Percentiles rank a stretch among this genome's conserved stretches.
Evolutionary conservation across 805 yeast species (phyloP).

Genomic region (Wickerhamomyces pijperi): DNA sequence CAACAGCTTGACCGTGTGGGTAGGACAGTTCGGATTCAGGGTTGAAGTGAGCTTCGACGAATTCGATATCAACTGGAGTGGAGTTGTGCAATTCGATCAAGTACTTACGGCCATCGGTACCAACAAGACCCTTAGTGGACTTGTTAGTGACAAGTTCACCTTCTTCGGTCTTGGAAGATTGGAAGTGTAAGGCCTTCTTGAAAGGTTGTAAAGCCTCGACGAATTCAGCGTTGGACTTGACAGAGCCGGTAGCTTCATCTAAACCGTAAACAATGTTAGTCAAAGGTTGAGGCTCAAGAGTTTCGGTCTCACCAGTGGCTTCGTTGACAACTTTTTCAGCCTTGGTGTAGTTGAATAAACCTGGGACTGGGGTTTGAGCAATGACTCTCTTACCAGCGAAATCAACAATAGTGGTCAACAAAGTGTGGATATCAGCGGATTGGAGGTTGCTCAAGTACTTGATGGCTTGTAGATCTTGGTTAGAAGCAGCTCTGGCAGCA

Average conservation of each 20-base stretch:
- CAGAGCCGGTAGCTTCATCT: constrained; percentile 43
- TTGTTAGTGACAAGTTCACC: constrained; percentile 55
- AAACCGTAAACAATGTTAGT: constrained; percentile 48
- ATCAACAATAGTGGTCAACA: constrained; percentile 81
- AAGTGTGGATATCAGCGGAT: constrained; percentile 48
- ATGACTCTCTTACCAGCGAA: constrained; percentile 80
- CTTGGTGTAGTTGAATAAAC: constrained; percentile 35
- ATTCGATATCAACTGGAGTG: constrained; percentile 75
- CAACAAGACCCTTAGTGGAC: constrained; percentile 76
- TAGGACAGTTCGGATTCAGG: constrained; percentile 36
- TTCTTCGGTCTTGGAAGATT: constrained; percentile 45
- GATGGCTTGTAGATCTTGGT: constrained; percentile 70
- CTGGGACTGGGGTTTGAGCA: constrained; percentile 95
- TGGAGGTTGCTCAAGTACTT: constrained; percentile 59
- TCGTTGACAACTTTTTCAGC: constrained; percentile 26
- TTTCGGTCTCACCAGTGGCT: constrained; percentile 27
- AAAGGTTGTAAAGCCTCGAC: constrained; percentile 44
- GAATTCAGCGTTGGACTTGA: constrained; percentile 43
- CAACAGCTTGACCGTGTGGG: constrained; percentile 70
- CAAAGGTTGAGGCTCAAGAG: constrained; percentile 19
- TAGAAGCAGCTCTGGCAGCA: constrained; percentile 73
- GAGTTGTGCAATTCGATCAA: constrained; percentile 75
- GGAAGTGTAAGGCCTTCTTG: constrained; percentile 70
- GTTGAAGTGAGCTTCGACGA: constrained; percentile 48
- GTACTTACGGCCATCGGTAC: constrained; percentile 78